Evolutionary conservation across 441 rosid species (phyloP).

Genomic region (Omphalea diandra): DNA sequence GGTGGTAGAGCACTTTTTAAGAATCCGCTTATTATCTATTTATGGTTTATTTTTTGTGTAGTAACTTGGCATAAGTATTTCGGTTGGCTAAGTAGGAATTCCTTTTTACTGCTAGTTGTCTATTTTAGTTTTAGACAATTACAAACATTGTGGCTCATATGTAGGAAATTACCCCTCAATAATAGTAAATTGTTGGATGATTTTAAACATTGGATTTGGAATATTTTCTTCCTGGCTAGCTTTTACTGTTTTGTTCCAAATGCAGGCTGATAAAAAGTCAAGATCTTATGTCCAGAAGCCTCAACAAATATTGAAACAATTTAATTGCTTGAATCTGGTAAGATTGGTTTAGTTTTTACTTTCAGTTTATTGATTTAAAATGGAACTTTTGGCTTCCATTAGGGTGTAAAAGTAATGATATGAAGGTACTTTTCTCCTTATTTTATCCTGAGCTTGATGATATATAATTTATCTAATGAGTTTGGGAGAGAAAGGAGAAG

Average conservation of each 20-base stretch:
- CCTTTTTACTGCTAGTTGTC: not conserved
- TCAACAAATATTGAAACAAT: slow-evolving; percentile 8
- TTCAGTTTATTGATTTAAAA: not conserved
- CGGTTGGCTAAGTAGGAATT: not conserved
- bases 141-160: not conserved
- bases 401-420: not conserved
- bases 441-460: no score
- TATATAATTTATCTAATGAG: not conserved
- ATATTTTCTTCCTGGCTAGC: not conserved
- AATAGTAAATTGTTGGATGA: not conserved
- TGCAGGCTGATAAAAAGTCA: slow-evolving; percentile 24
- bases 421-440: no score
- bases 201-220: not conserved
- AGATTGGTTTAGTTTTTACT: not conserved
- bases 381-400: not conserved
- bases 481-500: not conserved
- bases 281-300: slow-evolving; percentile 12
- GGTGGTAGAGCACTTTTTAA: no score
- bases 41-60: not conserved
- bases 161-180: not conserved
- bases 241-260: slow-evolving; percentile 6
- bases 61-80: not conserved
- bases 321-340: slow-evolving; percentile 15
- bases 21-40: no score
- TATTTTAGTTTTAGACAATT: not conserved